Evolutionary conservation across 73 alveolate genomes (phyloP), one percentile per base, ranked within the genome.

Genomic region (Paramecium caudatum): DNA sequence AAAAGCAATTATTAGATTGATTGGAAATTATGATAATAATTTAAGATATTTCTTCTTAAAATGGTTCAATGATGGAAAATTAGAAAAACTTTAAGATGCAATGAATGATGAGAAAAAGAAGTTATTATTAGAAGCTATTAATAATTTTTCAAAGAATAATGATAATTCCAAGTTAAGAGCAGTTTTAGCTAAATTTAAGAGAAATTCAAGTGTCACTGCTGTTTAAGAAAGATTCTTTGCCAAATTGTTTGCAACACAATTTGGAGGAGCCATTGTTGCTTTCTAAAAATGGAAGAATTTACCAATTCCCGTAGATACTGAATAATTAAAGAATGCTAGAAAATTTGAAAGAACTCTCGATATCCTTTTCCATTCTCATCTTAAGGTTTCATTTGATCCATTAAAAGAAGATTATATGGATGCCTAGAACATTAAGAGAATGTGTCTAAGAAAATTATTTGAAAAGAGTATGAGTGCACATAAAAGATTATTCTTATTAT

Each of bases 251-350:
- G 62, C 62, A 2, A 74, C 88, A 1, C 15, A 74, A 74, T 30
- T 37, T 21, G 88, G 88, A 39, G 88, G 88, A n/a, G 68, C 47
- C 5, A 74, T 74, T 17, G 19, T 12, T 21, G 43, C 88, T 0
- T 74, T 74, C 88, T 16, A 74, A 23, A 74, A 74, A 74, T 74
- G 88, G 88, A 74, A 74, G 34, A 74, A 74, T 43, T 37, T 74
- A 41, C 88, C 88, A 3, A 47, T 36, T 8, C 88, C 88, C 36
- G 21, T 12, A 8, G 55, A 74, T 23, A 74, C 62, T 43, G 88
- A 74, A 74, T 36, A 36, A 39, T 21, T 74, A 21, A 74, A 74
- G 65, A 41, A 41, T 19, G 88, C 55, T 39, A 74, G 88, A 74
- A 74, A 74, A 17, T 74, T 74, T 7, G 88, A 74, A 21, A 74